Conservation (phyloP, 495 filamentous ascomycete genomes). For the Jackrogersella multiformis region DNA sequence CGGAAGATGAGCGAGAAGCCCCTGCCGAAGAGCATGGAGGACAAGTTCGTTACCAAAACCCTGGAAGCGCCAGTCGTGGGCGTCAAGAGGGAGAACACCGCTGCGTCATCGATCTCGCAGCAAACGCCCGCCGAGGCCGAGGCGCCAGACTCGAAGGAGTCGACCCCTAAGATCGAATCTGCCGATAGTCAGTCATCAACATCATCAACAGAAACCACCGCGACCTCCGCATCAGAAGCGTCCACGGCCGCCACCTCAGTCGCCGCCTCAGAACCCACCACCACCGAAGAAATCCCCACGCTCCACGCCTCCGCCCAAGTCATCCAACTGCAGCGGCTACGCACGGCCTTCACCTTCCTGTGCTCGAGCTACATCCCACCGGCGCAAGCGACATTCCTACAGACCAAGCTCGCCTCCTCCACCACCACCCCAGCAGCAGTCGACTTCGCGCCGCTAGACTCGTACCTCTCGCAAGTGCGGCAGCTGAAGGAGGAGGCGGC, state of each 20-base stretch:
- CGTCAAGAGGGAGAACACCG: conserved; percentile 61
- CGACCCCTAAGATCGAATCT: conserved; percentile 41
- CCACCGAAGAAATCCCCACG: conserved; percentile 51
- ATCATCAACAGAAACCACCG: conserved; percentile 48
- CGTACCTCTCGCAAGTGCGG: conserved; percentile 70
- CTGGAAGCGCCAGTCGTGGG: conserved; percentile 77
- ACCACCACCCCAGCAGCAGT: too few species aligned
- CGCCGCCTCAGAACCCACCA: conserved; percentile 35
- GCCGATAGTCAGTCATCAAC: conserved; percentile 53
- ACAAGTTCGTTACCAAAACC: conserved; percentile 79
- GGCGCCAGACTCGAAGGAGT: conserved; percentile 46
- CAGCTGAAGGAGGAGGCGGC: conserved; percentile 73
- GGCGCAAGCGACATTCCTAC: conserved; percentile 59
- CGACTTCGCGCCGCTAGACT: conserved; percentile 75
- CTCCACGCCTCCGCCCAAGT: conserved; percentile 62
- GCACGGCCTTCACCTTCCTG: conserved; percentile 80
- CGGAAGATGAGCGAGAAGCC: conserved; percentile 69
- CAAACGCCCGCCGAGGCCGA: conserved; percentile 45
- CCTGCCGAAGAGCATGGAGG: conserved; percentile 84
- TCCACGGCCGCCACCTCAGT: conserved; percentile 57
- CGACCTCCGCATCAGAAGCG: conserved; percentile 51
- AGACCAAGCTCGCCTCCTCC: conserved; percentile 54
- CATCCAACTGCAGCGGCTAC: conserved; percentile 72
- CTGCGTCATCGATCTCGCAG: conserved; percentile 36
- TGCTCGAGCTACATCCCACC: conserved; percentile 73